Base-by-base conservation (phyloP, 2,329 filamentous ascomycete species). In the Tricladium varicosporioides region DNA sequence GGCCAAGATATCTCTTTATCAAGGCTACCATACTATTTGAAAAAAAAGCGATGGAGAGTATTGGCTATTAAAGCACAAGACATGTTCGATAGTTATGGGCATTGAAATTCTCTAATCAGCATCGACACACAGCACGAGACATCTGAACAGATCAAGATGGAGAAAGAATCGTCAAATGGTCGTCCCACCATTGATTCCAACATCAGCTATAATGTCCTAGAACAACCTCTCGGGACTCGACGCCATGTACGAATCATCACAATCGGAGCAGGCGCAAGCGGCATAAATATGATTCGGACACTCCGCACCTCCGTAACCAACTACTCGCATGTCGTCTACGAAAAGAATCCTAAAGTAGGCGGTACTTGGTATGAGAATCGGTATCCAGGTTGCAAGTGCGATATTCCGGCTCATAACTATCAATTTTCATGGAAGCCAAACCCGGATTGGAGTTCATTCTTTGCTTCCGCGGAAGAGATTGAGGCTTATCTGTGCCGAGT, bases 301-400 rank as follows among this genome's bases (percentile, higher is more conserved):
- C 27, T 80, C 42, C 74, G 76, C 43, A 69, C 73, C 45, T 72
- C 73, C 49, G 67, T 80, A 33, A 69, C 62, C 55, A 63, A 65
- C 5, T 79, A 76, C 61, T 74, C 79, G 55, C 71, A 77, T 50
- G 68, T 78, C 42, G 69, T 83, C 45, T 83, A 83, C 65, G 53
- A 55, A 33, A 55, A 50, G 9, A 43, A 56, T 31, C 16, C 36
- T n/a, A 32, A 51, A 13, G 36, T 51, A 5, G 53, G 53, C 14
- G 53, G 53, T 5, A 56, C 53, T 8, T 56, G 42, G 53, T 51
- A 50, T 18, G 47, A 45, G 16, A 51, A 63, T 59, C 2, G 68
- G 59, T 59, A 72, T 67, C 52, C 60, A 19, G 58, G 60, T 13
- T 60, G 58, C 40, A 44, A 47, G 10, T 63, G 56, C 18, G 60